Conservation (phyloP, 2,329 filamentous ascomycete species). For the Paecilomyces sp. region DNA sequence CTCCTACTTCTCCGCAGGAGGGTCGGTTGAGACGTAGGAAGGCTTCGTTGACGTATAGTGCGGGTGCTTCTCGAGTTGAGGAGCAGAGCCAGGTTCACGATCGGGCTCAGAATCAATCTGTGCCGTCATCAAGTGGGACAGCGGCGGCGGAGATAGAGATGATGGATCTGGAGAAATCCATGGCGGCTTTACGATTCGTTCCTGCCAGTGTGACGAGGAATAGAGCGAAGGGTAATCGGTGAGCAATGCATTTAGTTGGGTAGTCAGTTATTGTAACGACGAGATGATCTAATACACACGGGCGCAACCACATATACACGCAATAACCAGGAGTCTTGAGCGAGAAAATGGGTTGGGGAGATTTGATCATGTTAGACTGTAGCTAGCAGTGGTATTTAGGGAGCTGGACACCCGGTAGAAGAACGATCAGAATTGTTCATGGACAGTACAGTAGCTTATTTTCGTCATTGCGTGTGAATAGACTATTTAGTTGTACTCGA, state of each 20-base stretch:
- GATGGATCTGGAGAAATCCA: slow-evolving; percentile 32
- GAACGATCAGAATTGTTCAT: too few species aligned
- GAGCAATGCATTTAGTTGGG: neutral
- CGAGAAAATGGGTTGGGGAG: too few species aligned
- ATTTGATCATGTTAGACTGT: too few species aligned
- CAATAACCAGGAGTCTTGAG: neutral
- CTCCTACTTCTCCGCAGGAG: slow-evolving; percentile 21
- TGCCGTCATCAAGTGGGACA: neutral
- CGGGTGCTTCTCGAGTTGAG: neutral
- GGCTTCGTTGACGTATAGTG: slow-evolving; percentile 17
- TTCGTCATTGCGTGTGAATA: too few species aligned
- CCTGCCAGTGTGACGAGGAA: slow-evolving; percentile 33
- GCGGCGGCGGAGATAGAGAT: slow-evolving; percentile 22
- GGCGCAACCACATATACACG: neutral
- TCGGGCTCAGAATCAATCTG: neutral
- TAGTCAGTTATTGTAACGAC: neutral
- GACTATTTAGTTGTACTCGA: too few species aligned
- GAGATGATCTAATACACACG: neutral
- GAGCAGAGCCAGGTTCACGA: neutral
- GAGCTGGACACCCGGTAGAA: too few species aligned
- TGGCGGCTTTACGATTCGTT: slow-evolving; percentile 40
- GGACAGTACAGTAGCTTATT: too few species aligned
- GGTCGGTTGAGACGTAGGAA: slow-evolving; percentile 24
- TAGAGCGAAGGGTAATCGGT: slow-evolving; percentile 10
- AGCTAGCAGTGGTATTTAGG: too few species aligned